Evolutionary conservation across 1,284 basidiomycete species (phyloP), one percentile per base, ranked within the genome.

Genomic region (Ustilago curta): DNA sequence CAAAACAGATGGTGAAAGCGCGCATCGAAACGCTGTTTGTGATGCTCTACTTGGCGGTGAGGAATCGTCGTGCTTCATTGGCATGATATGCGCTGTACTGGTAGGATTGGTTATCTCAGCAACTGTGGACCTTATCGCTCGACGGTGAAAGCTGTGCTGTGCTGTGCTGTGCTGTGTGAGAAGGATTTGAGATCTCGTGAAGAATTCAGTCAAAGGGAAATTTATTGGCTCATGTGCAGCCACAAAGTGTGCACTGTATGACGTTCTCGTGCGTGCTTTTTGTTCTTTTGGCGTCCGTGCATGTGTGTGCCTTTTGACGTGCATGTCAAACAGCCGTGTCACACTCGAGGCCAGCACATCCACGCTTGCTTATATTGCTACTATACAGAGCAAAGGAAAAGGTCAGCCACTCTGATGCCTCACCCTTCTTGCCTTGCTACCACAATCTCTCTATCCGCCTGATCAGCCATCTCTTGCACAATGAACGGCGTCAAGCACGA

Each of bases 11-110:
- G 56, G 80, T 82, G 40, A 81, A 81, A 45, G 66, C 76, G 14
- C 48, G 80, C 8, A 74, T 81, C 55, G 78, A 80, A 60, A 64
- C 74, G 8, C 42, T 70, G n/a, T 78, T 81, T 31, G 65, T 78
- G 18, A 43, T 73, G 50, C 55, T 74, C 18, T 82, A 68, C 51
- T 42, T 80, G 21, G 49, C 63, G 19, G 39, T 69, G 16, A 59
- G 73, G 19, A 64, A 68, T 32, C 51, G 52, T 14, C 31, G 31
- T 1, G 52, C 58, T 31, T 45, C 49, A 2, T 18, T 70, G 57
- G 44, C 53, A 27, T 27, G 27, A 27, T 27, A 7, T 27, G 27
- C 27, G 27, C 27, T 27, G 27, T 27, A 27, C n/a, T 27, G 27
- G 7, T 27, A 27, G 27, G 27, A n/a, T n/a, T n/a, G n/a, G n/a